Conservation (phyloP, 805 yeast genomes). For the Ogataea minuta region DNA sequence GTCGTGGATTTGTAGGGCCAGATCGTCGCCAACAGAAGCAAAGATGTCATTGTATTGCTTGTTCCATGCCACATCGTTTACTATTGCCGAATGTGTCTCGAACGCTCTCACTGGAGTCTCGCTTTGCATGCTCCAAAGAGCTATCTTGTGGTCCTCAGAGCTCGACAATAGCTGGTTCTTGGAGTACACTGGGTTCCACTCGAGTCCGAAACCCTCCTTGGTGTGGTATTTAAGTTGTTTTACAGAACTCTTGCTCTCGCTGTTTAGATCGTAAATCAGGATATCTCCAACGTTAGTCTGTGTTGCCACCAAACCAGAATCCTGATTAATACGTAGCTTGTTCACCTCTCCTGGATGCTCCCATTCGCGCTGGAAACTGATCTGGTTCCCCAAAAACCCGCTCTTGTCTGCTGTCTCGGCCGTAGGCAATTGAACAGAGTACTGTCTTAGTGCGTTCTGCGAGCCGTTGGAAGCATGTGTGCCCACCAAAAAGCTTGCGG, state of each 20-base stretch:
- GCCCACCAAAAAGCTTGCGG: constrained; percentile 43
- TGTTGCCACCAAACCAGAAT: constrained; percentile 49
- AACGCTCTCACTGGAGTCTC: constrained; percentile 47
- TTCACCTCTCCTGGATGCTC: constrained; percentile 67
- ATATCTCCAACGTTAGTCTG: constrained; percentile 53
- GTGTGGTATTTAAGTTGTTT: constrained; percentile 50
- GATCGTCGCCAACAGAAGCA: constrained; percentile 73
- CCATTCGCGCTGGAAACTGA: constrained; percentile 49
- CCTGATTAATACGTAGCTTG: constrained; percentile 53
- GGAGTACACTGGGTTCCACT: constrained; percentile 51
- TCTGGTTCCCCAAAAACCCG: constrained; percentile 34
- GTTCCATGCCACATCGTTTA: constrained; percentile 69
- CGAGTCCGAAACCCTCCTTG: constrained; percentile 67
- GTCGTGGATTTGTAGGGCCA: constrained; percentile 59
- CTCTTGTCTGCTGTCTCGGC: constrained; percentile 36
- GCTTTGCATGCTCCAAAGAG: constrained; percentile 59
- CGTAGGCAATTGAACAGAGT: constrained; percentile 48
- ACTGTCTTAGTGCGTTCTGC: constrained; percentile 46
- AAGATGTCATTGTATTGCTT: constrained; percentile 42
- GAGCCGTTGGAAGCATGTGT: constrained; percentile 41
- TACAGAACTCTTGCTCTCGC: constrained; percentile 15
- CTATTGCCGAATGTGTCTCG: constrained; percentile 52
- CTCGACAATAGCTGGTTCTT: constrained; percentile 55
- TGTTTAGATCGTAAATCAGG: constrained; percentile 39
- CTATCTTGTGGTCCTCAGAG: constrained; percentile 64